Conservation (phyloP, 441 rosid genomes). For the Gossypium schwendimanii region DNA sequence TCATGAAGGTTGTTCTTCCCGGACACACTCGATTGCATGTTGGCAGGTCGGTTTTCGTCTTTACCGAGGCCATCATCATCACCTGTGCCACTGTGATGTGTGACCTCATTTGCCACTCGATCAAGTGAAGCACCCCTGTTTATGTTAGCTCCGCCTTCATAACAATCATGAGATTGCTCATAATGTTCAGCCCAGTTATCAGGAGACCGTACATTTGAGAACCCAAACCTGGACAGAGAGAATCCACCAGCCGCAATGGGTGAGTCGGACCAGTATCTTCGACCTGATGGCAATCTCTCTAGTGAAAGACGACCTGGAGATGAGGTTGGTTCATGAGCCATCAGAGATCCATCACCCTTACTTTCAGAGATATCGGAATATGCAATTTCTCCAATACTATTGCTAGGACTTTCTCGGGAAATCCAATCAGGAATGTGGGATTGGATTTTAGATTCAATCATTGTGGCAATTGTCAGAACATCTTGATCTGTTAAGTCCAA, state of each 20-base stretch:
- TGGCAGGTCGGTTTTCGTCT: conserved; percentile 1
- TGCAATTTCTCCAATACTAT: conserved; percentile 11
- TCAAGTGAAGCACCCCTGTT: conserved; percentile 12
- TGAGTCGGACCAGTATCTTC: conserved; percentile 76
- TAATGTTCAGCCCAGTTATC: conserved; percentile 14
- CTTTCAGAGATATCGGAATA: conserved; percentile 17
- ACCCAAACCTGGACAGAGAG: conserved; percentile 31
- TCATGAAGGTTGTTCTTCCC: conserved; percentile 12
- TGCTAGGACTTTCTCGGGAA: conserved; percentile 22
- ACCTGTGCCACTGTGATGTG: conserved; percentile 4
- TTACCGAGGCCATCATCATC: conserved; percentile 3
- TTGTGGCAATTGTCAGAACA: conserved; percentile 57
- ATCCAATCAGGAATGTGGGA: conserved; percentile 65
- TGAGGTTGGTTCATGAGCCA: conserved; percentile 20
- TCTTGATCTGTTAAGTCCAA: conserved; percentile 82
- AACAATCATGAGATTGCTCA: conserved; percentile 19
- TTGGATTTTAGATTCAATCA: conserved; percentile 64
- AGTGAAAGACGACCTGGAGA: conserved; percentile 35
- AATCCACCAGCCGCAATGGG: conserved; percentile 34
- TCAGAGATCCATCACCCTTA: conserved; percentile 21
- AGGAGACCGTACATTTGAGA: conserved; percentile 13
- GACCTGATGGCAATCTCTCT: conserved; percentile 79
- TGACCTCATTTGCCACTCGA: conserved; percentile 4
- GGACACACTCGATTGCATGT: conserved; percentile 6
- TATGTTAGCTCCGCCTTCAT: conserved; percentile 19